Percentiles rank a stretch among this genome's conserved stretches.
Evolutionary conservation across 441 rosid genomes (phyloP).

Genomic region (Arabidopsis hybrid): DNA sequence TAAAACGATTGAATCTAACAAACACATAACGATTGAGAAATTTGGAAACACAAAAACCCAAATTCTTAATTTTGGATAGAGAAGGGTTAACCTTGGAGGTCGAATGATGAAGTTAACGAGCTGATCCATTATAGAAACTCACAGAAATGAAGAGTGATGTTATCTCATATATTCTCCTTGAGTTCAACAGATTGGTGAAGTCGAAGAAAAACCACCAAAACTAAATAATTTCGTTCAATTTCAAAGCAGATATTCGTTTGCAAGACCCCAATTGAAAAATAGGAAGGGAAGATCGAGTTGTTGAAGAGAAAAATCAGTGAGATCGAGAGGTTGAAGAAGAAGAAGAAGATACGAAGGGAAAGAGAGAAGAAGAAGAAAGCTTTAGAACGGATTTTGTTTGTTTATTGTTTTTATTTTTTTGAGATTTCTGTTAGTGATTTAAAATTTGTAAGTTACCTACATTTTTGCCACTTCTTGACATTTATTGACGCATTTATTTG

Average conservation of each 20-base stretch:
- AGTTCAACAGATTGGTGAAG: slow-evolving; percentile 25
- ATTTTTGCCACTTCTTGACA: slow-evolving; percentile 1
- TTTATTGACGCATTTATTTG: background rate
- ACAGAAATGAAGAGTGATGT: slow-evolving; percentile 1
- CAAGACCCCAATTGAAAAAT: background rate
- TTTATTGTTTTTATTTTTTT: background rate
- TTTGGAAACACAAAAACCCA: background rate
- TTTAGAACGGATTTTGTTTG: background rate
- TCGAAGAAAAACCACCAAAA: slow-evolving; percentile 23
- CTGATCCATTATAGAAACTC: slow-evolving; percentile 71
- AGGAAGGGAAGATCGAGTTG: slow-evolving; percentile 30
- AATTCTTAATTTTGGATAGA: background rate
- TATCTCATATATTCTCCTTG: slow-evolving; percentile 32
- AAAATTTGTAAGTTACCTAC: slow-evolving; percentile 9
- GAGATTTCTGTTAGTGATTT: background rate
- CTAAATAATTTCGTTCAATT: background rate
- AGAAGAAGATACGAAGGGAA: background rate
- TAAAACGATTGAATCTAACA: too few relatives aligned
- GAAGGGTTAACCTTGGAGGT: slow-evolving; percentile 76
- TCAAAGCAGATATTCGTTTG: background rate
- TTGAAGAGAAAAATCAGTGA: slow-evolving; percentile 10
- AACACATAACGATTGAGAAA: background rate
- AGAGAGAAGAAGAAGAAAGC: background rate
- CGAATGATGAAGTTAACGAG: slow-evolving; percentile 92
- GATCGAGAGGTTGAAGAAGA: slow-evolving; percentile 29